Evolutionary conservation across 1,284 basidiomycete species (phyloP).

Genomic region (Puccinia sorghi): DNA sequence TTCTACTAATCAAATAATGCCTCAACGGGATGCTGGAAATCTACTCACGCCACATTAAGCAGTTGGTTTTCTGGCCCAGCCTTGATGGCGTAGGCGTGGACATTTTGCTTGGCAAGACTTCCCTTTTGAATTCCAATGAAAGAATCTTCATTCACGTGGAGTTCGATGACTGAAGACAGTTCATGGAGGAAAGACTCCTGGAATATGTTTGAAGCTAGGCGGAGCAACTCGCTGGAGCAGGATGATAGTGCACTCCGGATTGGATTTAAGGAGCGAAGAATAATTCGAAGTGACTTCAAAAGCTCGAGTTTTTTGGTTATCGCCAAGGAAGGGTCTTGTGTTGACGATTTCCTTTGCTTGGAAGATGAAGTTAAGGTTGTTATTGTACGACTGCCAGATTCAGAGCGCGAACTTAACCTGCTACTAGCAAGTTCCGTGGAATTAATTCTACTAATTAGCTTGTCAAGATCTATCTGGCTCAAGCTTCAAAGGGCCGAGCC

Average conservation of each 20-base stretch:
- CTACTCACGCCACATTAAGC: slow-evolving; percentile 43
- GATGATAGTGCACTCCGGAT: slow-evolving; percentile 26
- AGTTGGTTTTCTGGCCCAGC: slow-evolving; percentile 34
- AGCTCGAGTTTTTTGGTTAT: slow-evolving; percentile 49
- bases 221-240: slow-evolving; percentile 33
- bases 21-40: no score
- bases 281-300: slow-evolving; percentile 21
- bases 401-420: slow-evolving; percentile 8
- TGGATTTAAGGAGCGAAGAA: slow-evolving; percentile 33
- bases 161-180: slow-evolving; percentile 21
- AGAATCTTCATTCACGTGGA: slow-evolving; percentile 39
- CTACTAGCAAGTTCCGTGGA: slow-evolving; percentile 6
- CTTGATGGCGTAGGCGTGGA: slow-evolving; percentile 49
- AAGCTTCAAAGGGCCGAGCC: slow-evolving; percentile 7
- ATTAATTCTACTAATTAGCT: slow-evolving; percentile 33
- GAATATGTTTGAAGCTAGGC: slow-evolving; percentile 24
- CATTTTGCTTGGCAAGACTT: slow-evolving; percentile 48
- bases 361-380: slow-evolving; percentile 11
- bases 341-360: neutral
- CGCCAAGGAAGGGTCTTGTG: slow-evolving; percentile 26
- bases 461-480: slow-evolving; percentile 46
- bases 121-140: slow-evolving; percentile 47
- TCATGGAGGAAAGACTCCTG: slow-evolving; percentile 36
- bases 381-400: neutral
- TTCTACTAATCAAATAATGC: neutral